Base-by-base conservation (phyloP, 768 basidiomycete species). In the Hemileccinum rubropunctum region DNA sequence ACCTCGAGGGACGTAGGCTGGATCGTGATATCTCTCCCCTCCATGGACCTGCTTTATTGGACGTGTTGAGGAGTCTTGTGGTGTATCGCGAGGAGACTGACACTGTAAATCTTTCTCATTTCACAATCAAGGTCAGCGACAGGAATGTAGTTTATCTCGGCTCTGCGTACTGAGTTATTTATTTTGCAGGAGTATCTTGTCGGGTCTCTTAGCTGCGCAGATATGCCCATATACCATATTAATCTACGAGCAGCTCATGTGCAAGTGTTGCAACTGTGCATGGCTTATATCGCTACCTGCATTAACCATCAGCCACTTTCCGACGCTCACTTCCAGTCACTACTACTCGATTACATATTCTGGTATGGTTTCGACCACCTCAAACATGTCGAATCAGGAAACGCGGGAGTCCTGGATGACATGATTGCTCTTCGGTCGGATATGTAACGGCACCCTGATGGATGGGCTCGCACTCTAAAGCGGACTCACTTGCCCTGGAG, bases 51-150 rank as follows among this genome's bases (percentile, higher is more conserved):
- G 23, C 23, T 23, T 23, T 23, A 23, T 23, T 23, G 8, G 52
- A 57, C 1, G 50, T 42, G 12, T 47, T 56, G 18, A 45, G 55
- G 3, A 60, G 47, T 4, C 52, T 60, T 8, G 58, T 60, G n/a
- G 48, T 37, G 5, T 42, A 53, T 8, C 18, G 50, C 6, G 41
- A 49, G 17, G 32, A 38, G 27, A 50, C 38, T 0, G 27, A 20
- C 10, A 20, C 54, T 3, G 4, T 60, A 0, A 40, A 45, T 3
- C 38, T 61, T 1, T 52, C 59, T 1, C 59, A 61, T 46, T 60
- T 50, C 28, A 52, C 42, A 17, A 53, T 60, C 38, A 60, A 60
- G 53, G 59, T 30, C 23, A 23, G 23, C 23, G 23, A 6, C 23
- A 23, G 6, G 23, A 23, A 23, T 23, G 23, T 6, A 23, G 23